Conservation (phyloP, 176 grass and related monocot genomes). For the Oropetium thomaeum region DNA sequence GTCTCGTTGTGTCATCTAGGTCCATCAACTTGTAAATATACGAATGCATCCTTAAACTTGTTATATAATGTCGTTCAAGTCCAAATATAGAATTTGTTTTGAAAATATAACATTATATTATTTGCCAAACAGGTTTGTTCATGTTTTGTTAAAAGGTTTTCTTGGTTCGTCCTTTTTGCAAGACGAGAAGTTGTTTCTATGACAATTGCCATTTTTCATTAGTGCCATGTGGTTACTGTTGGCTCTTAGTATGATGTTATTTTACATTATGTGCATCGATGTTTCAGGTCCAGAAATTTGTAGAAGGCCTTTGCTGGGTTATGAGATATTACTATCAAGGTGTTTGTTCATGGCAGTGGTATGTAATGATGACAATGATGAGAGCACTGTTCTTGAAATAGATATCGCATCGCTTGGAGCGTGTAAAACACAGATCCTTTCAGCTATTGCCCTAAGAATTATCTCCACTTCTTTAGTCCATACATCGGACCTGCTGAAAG, state of each 20-base stretch:
- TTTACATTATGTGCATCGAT: slow-evolving; percentile 27
- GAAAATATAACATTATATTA: too few relatives aligned
- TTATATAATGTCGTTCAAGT: too few relatives aligned
- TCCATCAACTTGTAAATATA: too few relatives aligned
- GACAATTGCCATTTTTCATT: background rate
- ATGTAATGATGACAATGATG: slow-evolving; percentile 41
- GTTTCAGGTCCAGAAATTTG: slow-evolving; percentile 93
- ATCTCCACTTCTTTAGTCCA: background rate
- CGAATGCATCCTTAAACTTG: too few relatives aligned
- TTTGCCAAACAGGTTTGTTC: background rate
- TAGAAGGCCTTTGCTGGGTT: slow-evolving; percentile 98
- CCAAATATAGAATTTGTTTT: too few relatives aligned
- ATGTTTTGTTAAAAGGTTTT: background rate
- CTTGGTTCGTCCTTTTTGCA: background rate
- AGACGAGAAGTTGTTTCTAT: background rate
- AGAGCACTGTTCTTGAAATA: slow-evolving; percentile 20
- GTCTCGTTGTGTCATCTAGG: too few relatives aligned
- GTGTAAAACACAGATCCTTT: background rate
- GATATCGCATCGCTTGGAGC: slow-evolving; percentile 28
- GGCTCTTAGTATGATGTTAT: background rate
- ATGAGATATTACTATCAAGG: slow-evolving; percentile 99
- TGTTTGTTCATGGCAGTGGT: slow-evolving; percentile 99
- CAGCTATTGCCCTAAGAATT: background rate
- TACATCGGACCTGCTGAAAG: background rate
- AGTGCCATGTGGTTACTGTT: background rate